These are phyloP conservation scores for Phyllosticta ampelicida DNA, from an alignment of 2,329 filamentous ascomycete genomes.

Conservation along the genomic window DNA sequence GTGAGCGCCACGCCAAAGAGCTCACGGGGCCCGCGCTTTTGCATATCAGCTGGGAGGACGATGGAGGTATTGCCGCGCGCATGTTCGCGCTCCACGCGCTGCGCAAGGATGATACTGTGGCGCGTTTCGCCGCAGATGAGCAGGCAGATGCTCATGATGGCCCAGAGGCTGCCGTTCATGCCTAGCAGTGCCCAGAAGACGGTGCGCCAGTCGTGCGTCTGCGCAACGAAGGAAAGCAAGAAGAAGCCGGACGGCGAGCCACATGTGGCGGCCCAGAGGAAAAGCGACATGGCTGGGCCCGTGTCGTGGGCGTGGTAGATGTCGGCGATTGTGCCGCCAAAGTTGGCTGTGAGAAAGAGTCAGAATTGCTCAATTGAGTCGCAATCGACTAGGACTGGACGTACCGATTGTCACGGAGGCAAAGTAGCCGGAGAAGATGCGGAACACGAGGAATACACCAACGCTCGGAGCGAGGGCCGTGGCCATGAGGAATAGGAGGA, in stretches of 20 bases:
- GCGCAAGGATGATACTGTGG: slow-evolving; percentile 35
- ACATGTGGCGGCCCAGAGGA: slow-evolving; percentile 38
- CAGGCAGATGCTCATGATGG: slow-evolving; percentile 30
- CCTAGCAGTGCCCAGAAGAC: slow-evolving; percentile 39
- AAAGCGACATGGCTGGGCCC: slow-evolving; percentile 32
- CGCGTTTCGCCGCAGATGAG: slow-evolving; percentile 33
- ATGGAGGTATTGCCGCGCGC: slow-evolving; percentile 20
- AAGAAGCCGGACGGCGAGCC: slow-evolving; percentile 38
- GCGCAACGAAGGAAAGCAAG: slow-evolving; percentile 35
- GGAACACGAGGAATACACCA: slow-evolving; percentile 32
- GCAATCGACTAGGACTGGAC: too few species aligned
- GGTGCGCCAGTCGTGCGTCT: slow-evolving; percentile 32
- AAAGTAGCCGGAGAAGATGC: slow-evolving; percentile 37
- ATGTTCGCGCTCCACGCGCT: slow-evolving; percentile 21
- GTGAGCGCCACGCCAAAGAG: slow-evolving; percentile 34
- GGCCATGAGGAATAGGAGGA: slow-evolving; percentile 33
- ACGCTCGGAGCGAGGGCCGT: slow-evolving; percentile 34
- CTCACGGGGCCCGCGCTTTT: slow-evolving; percentile 27
- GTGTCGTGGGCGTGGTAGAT: slow-evolving; percentile 34
- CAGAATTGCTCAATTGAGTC: neutral
- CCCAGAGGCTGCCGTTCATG: slow-evolving; percentile 35
- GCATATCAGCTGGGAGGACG: slow-evolving; percentile 28
- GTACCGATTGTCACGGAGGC: slow-evolving; percentile 27
- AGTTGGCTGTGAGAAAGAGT: slow-evolving; percentile 16
- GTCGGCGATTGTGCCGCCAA: slow-evolving; percentile 37